phyloP scores from a whole-genome alignment of 768 basidiomycete species.

The Lactarius trivialis region DNA sequence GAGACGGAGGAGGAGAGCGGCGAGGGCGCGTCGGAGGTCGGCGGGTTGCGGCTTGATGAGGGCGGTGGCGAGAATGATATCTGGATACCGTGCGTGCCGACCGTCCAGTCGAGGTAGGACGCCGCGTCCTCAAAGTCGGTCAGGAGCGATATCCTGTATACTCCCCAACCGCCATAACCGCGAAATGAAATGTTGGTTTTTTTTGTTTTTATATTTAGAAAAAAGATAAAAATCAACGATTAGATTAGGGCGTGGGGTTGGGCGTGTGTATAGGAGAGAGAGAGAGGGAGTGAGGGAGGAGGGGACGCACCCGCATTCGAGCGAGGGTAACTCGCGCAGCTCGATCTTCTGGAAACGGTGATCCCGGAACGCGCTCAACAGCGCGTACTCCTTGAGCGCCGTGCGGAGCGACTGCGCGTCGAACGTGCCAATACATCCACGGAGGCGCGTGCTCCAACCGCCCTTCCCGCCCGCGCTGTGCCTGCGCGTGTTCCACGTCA shows the following conservation, averaged over 20 bases:
- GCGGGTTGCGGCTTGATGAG: conserved; percentile 36
- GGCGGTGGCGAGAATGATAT: conserved; percentile 86
- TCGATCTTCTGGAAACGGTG: conserved; percentile 78
- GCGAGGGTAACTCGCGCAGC: conserved; percentile 61
- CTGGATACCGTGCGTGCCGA: conserved; percentile 89
- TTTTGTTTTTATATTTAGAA: too few species aligned
- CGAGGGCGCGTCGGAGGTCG: conserved; percentile 60
- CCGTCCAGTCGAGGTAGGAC: conserved; percentile 87
- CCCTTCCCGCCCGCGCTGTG: conserved; percentile 38
- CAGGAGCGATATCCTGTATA: conserved; percentile 62
- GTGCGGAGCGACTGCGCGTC: conserved; percentile 63
- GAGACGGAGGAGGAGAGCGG: conserved; percentile 61
- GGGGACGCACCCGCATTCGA: conserved; percentile 79
- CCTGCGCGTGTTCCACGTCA: conserved; percentile 86
- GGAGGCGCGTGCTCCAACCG: conserved; percentile 41
- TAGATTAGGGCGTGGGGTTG: too few species aligned
- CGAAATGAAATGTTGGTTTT: too few species aligned
- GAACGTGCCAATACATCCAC: conserved; percentile 96
- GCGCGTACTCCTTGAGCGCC: conserved; percentile 84
- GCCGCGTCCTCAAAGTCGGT: conserved; percentile 85
- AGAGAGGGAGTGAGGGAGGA: conserved; percentile 6
- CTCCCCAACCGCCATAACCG: too few species aligned
- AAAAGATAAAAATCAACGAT: too few species aligned
- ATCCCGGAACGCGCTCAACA: conserved; percentile 87
- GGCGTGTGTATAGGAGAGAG: too few species aligned